These are phyloP conservation scores for Ceratobasidium theobromae DNA, from an alignment of 1,284 basidiomycete species.

Conservation along the genomic window DNA sequence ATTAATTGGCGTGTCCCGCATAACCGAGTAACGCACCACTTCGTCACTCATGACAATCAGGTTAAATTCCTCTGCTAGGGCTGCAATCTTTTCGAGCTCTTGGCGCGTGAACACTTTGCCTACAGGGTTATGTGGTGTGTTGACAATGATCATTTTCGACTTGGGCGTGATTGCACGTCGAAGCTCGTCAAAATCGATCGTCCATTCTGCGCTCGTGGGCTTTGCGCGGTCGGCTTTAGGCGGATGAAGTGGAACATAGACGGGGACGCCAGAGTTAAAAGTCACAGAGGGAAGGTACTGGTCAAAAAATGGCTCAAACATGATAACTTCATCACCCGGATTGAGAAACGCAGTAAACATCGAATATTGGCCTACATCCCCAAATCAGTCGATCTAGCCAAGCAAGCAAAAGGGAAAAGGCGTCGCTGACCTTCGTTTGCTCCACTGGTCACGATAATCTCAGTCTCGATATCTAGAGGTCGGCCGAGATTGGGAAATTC, in stretches of 20 bases:
- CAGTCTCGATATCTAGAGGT: conserved; percentile 78
- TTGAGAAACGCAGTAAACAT: conserved; percentile 87
- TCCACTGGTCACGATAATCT: conserved; percentile 93
- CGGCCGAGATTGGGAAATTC: conserved; percentile 61
- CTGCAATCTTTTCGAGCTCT: conserved; percentile 84
- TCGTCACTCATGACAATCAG: conserved; percentile 94
- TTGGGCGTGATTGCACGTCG: conserved; percentile 81
- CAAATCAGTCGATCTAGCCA: background rate
- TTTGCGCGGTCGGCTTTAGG: conserved; percentile 49
- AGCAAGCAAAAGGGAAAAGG: background rate
- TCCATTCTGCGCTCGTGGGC: conserved; percentile 80
- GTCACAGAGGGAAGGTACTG: conserved; percentile 92
- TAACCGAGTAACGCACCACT: conserved; percentile 62
- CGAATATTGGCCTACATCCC: conserved; percentile 75
- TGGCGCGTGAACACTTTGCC: conserved; percentile 89
- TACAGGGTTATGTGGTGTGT: conserved; percentile 95
- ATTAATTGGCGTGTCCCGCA: background rate
- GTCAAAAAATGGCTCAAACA: conserved; percentile 98
- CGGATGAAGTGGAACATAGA: conserved; percentile 94
- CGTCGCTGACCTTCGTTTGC: conserved; percentile 80
- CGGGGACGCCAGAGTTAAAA: conserved; percentile 90
- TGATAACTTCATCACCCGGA: conserved; percentile 92
- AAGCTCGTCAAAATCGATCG: conserved; percentile 81
- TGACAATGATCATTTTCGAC: conserved; percentile 91
- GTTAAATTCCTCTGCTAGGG: conserved; percentile 88